phyloP scores from a whole-genome alignment of 352 stramenopile species.

The Phytophthora lateralis region DNA sequence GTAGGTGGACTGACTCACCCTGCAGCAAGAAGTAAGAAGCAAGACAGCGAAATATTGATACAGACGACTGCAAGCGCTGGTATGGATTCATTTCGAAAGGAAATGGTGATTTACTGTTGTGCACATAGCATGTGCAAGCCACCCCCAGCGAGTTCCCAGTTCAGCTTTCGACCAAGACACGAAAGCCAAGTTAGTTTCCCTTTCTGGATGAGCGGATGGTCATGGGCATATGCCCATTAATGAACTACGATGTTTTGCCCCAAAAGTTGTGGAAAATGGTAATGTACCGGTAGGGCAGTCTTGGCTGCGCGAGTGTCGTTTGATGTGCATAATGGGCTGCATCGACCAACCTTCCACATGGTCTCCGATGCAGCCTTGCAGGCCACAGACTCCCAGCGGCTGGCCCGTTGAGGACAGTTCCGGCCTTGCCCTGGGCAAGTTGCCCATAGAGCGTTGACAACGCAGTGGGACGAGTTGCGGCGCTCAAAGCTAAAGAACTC shows the following conservation, averaged over 20 bases:
- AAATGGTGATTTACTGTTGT: no score
- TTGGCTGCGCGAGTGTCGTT: conserved; percentile 15
- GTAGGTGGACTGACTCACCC: neutral
- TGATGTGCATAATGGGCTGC: conserved; percentile 5
- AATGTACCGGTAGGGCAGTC: no score
- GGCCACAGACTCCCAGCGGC: conserved; percentile 10
- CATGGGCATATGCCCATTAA: no score
- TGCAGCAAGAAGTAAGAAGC: neutral
- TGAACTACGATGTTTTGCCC: no score
- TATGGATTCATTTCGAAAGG: no score
- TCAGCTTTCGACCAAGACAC: no score
- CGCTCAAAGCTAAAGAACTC: conserved; percentile 10
- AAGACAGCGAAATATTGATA: no score
- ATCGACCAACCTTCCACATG: conserved; percentile 12
- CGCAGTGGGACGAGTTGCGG: conserved; percentile 26
- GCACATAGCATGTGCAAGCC: no score
- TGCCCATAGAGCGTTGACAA: conserved; percentile 1
- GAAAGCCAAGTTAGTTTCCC: no score
- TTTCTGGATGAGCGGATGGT: no score
- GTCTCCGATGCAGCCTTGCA: conserved; percentile 3
- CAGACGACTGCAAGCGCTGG: neutral
- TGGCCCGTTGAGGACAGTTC: conserved; percentile 13
- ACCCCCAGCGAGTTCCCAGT: no score
- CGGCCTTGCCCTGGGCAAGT: conserved; percentile 12
- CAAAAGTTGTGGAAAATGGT: no score